Base-by-base conservation (phyloP, 306 rosid genomes). In the Casuarina cunninghamiana region DNA sequence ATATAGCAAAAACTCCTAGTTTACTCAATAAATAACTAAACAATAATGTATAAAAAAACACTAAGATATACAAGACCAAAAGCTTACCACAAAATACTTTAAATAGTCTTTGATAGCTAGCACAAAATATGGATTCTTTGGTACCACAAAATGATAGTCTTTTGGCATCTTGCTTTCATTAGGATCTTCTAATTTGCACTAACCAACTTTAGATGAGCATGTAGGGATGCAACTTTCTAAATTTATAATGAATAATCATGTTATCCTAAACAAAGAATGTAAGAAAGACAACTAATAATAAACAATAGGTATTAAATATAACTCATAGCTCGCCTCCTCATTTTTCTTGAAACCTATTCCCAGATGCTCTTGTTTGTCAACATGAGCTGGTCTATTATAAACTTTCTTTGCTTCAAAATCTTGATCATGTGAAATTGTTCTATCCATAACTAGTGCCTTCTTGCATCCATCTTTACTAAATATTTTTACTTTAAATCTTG, bases 391-490 rank as follows among this genome's bases (percentile, higher is more conserved):
- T 49, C 63, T 70, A 3, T 42, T 45, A 45, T 19, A 49, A 32
- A 16, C 13, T 6, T 61, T 51, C 37, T 51, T 55, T 21, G 11
- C 4, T 54, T n/a, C 9, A 44, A 44, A 12, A 38, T 74, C 83
- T 21, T 68, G 44, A 45, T 69, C 32, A 26, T 26, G 32, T 38
- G 75, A 53, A 75, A 57, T 32, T 53, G 51, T 32, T 10, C 26
- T 32, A 55, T 35, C 32, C 32, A n/a, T 63, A 46, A 37, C 53
- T 15, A 35, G 26, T 13, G 53, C 63, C 55, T 70, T 70, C 74
- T 13, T 70, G 55, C 74, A 70, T 49, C 74, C 74, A 11, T 55
- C 45, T 48, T 48, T 70, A 70, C 21, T 13, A 19, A 70, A 70
- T 21, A 70, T 70, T 41, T 41, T 70, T 2, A 70, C 58, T 21